Evolutionary conservation across 257 asterid genomes (phyloP).

Genomic region (Solanum pennellii): DNA sequence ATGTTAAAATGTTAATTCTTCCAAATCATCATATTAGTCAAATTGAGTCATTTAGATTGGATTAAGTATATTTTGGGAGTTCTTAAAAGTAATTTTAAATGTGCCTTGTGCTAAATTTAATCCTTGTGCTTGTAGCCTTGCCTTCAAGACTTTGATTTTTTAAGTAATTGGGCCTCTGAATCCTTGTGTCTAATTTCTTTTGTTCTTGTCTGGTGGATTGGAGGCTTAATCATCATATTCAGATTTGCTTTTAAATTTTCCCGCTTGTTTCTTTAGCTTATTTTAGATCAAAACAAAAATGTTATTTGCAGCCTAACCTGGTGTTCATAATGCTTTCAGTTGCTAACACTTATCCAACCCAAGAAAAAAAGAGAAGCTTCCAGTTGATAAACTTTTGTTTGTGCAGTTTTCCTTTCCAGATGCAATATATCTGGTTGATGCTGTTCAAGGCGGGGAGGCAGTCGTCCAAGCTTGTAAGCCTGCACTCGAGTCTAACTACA

Average conservation of each 20-base stretch:
- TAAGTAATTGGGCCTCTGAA: background rate
- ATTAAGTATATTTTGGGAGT: background rate
- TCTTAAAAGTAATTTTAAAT: background rate
- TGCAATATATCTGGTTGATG: conserved; percentile 94
- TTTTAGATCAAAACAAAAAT: background rate
- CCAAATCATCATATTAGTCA: background rate
- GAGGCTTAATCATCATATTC: background rate
- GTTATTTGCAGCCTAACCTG: background rate
- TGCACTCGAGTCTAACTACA: conserved; percentile 84
- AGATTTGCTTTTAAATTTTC: background rate
- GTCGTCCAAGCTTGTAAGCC: conserved; percentile 94
- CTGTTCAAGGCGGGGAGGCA: conserved; percentile 78
- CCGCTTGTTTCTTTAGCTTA: background rate
- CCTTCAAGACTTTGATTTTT: background rate
- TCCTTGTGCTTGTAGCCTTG: background rate
- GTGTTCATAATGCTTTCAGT: background rate
- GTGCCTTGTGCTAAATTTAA: background rate
- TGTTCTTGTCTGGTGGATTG: background rate
- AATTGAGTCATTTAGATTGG: background rate
- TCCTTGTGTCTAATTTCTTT: background rate
- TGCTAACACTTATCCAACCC: background rate
- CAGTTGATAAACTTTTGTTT: conserved; percentile 1
- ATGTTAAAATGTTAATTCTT: background rate
- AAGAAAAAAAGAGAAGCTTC: background rate
- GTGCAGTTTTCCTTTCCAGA: conserved; percentile 83